Conservation (phyloP, 2,329 filamentous ascomycete genomes). For the Orbilia ellipsospora region DNA sequence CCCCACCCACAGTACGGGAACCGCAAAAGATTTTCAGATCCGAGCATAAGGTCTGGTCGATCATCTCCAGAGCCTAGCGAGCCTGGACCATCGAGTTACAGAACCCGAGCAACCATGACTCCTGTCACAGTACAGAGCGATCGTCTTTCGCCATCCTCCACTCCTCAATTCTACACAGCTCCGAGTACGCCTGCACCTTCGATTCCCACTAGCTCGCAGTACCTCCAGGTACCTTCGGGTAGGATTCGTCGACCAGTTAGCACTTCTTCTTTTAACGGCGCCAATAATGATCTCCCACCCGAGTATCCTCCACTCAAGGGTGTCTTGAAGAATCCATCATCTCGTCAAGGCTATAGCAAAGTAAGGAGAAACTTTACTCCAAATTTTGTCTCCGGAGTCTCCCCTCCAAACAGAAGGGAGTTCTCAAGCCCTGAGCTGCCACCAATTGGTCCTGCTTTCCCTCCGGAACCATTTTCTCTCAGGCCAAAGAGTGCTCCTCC, state of each 20-base stretch:
- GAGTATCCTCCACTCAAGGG: conserved; percentile 21
- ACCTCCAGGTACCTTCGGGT: conserved; percentile 11
- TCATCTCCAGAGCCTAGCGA: not conserved
- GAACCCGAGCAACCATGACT: not conserved
- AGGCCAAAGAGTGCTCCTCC: conserved; percentile 29
- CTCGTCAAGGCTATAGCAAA: not conserved
- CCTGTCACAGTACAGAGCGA: conserved; percentile 1
- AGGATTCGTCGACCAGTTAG: conserved; percentile 15
- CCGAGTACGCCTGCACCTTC: conserved; percentile 8
- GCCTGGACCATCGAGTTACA: conserved; percentile 1
- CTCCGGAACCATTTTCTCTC: not conserved
- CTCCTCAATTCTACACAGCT: conserved; percentile 8
- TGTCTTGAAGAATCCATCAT: conserved; percentile 19
- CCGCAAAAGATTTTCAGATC: conserved; percentile 6
- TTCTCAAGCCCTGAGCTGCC: conserved; percentile 1
- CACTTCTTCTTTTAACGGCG: not conserved
- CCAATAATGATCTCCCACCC: not conserved
- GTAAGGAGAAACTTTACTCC: not conserved
- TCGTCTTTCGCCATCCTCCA: not conserved
- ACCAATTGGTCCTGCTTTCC: not conserved
- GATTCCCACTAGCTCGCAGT: not conserved
- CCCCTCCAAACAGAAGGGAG: conserved; percentile 1
- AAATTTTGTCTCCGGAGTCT: conserved; percentile 8
- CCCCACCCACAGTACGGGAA: conserved; percentile 13
- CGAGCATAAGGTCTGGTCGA: not conserved